Evolutionary conservation across 23 red algal species (phyloP), one percentile per base, ranked within the genome.

Genomic region (Gracilaria domingensis): DNA sequence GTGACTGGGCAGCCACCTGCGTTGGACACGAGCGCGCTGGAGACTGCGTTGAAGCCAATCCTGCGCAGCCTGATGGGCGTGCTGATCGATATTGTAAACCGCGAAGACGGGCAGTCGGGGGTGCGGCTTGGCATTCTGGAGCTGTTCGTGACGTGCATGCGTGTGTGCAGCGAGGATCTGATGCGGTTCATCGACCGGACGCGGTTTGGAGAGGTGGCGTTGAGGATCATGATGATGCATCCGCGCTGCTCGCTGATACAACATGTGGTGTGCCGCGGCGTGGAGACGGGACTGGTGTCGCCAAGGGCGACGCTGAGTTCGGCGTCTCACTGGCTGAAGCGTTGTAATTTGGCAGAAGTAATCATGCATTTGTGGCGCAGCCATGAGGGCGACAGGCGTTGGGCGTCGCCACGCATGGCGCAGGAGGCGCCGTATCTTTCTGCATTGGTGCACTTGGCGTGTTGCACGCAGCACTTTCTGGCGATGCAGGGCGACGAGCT

Each of bases 201-300:
- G 51, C 67, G 86, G 7, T 89, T 75, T 55, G 70, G 72, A 1
- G 86, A 89, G 57, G 50, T 89, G 35, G 74, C 56, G 42, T 60
- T 89, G 45, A 89, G 56, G 61, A 61, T 89, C 23, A 65, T 62
- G 32, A 40, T 78, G 58, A 64, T 80, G 86, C 57, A 79, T 47
- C 69, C 72, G 36, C 58, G 61, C 28, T 79, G 75, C 72, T 89
- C 86, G 30, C 42, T 89, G 16, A n/a, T 89, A 18, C 86, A 89
- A 12, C 72, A 78, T 23, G 69, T 89, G 36, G 50, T 80, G 8
- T 60, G 51, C 47, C 28, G 55, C 32, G 70, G 34, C 5, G 73
- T 89, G 51, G 86, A 89, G 75, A 45, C 23, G 21, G 69, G 14
- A 23, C 55, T 89, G 57, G 20, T 89, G 14, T 89, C 86, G 12